Evolutionary conservation across 1,284 basidiomycete genomes (phyloP).

Genomic region (Taiwanofungus camphoratus): DNA sequence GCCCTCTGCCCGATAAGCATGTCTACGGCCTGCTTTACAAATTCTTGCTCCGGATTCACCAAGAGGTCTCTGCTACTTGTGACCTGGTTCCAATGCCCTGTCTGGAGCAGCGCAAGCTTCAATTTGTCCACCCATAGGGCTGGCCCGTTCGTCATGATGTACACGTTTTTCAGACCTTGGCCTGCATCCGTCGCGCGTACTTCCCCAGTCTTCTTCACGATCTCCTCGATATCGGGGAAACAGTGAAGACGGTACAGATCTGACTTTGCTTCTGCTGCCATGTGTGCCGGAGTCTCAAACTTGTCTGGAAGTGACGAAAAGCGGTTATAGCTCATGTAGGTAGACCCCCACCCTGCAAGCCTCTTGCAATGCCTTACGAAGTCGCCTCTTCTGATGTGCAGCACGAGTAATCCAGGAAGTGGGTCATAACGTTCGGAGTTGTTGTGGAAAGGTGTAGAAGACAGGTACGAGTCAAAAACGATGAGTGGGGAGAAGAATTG

Average conservation of each 20-base stretch:
- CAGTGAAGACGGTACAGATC: constrained; percentile 34
- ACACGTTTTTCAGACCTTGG: constrained; percentile 24
- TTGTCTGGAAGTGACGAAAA: constrained; percentile 36
- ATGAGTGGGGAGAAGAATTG: constrained; percentile 26
- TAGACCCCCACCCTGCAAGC: constrained; percentile 36
- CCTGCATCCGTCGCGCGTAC: constrained; percentile 19
- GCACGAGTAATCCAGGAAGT: constrained; percentile 41
- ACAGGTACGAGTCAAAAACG: constrained; percentile 9
- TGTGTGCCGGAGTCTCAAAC: constrained; percentile 27
- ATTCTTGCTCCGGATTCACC: constrained; percentile 34
- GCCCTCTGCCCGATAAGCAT: constrained; percentile 40
- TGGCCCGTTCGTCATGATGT: constrained; percentile 34
- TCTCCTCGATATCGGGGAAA: constrained; percentile 35
- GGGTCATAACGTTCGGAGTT: constrained; percentile 18
- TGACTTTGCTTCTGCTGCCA: constrained; percentile 19
- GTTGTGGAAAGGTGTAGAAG: constrained; percentile 7
- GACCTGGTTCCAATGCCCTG: constrained; percentile 20
- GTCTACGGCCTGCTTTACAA: constrained; percentile 35
- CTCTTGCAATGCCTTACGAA: constrained; percentile 45
- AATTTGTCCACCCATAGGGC: constrained; percentile 27
- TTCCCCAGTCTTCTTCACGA: constrained; percentile 33
- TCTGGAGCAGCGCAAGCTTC: constrained; percentile 18
- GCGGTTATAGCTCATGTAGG: constrained; percentile 37
- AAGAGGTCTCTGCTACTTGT: constrained; percentile 32
- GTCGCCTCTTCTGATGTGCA: constrained; percentile 61